Percentiles rank a stretch among this genome's conserved stretches.
Conservation (phyloP, 2,329 filamentous ascomycete genomes). For the Cladosporium sphaerospermum region DNA sequence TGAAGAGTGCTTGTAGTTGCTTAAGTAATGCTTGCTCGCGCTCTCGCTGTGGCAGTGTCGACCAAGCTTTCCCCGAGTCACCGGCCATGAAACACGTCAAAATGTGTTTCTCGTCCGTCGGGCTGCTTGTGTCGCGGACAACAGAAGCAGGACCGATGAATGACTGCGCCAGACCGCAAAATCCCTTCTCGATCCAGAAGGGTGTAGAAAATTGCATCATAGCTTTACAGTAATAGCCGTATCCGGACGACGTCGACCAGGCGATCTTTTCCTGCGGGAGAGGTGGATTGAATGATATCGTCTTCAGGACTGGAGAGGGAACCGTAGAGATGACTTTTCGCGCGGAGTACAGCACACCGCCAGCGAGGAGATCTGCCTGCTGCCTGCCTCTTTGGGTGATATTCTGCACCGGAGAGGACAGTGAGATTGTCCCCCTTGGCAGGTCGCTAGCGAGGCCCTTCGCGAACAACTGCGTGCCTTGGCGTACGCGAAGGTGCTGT, state of each 20-base stretch:
- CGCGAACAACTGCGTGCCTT: conserved; percentile 43
- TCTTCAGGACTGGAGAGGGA: conserved; percentile 41
- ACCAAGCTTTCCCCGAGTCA: conserved; percentile 33
- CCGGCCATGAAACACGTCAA: conserved; percentile 41
- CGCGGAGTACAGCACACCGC: conserved; percentile 19
- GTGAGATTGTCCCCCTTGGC: conserved; percentile 21
- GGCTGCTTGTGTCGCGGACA: conserved; percentile 39
- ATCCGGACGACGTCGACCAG: conserved; percentile 30
- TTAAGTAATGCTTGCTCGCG: conserved; percentile 30
- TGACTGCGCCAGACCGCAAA: conserved; percentile 43
- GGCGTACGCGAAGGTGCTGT: conserved; percentile 45
- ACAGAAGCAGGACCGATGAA: conserved; percentile 43
- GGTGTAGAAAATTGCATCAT: conserved; percentile 42
- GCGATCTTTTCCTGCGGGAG: conserved; percentile 39
- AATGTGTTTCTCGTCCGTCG: conserved; percentile 20
- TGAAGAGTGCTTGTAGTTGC: conserved; percentile 31
- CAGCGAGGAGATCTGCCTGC: background rate
- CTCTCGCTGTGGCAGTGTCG: conserved; percentile 21
- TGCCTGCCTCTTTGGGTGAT: conserved; percentile 18
- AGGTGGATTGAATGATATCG: conserved; percentile 43
- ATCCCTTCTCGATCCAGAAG: conserved; percentile 42
- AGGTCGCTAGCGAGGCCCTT: conserved; percentile 34
- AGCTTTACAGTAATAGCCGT: conserved; percentile 49
- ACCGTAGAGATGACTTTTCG: conserved; percentile 46
- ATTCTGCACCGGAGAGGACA: conserved; percentile 28